Evolutionary conservation across 495 filamentous ascomycete species (phyloP), one percentile per base, ranked within the genome.

Genomic region (Aspergillus leporis): DNA sequence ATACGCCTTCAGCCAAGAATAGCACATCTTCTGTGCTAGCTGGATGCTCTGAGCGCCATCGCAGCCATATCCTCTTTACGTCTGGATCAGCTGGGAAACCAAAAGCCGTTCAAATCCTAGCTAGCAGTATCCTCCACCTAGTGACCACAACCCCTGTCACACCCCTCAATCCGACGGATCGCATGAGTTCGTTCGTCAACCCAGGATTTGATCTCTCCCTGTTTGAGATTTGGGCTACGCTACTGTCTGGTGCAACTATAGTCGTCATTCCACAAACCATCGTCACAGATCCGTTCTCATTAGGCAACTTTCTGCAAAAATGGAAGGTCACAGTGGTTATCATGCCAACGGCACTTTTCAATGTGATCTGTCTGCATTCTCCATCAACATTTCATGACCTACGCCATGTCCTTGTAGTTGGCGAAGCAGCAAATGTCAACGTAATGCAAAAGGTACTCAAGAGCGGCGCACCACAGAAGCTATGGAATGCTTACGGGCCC

Each of bases 121-220:
- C 49, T 25, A 38, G 32, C 0, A 51, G 55, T 18, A 50, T 58
- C 19, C 46, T 58, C 0, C 55, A 58, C 41, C 23, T 58, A 6
- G 47, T 21, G 13, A 23, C 14, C 22, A 23, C 36, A 21, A 41
- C 31, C 3, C 34, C 32, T 13, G 1, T 51, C 19, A 51, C 46
- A 10, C 47, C 48, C 3, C 28, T 51, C 1, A 13, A 41, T 1
- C 12, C 55, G 8, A 50, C 19, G 22, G 55, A 58, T 23, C 43
- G 43, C 13, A 22, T 43, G 31, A 46, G 45, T 12, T 8, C 49
- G 8, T 28, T 58, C 19, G 43, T 50, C 28, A 58, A 58, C 23
- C 55, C 55, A 16, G 55, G 55, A 9, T 58, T 58, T 19, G 55
- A 58, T 31, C 36, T 58, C 8, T 58, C 55, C 14, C 21, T 51